Conservation (phyloP, 2,329 filamentous ascomycete genomes). For the Colletotrichum sp. region DNA sequence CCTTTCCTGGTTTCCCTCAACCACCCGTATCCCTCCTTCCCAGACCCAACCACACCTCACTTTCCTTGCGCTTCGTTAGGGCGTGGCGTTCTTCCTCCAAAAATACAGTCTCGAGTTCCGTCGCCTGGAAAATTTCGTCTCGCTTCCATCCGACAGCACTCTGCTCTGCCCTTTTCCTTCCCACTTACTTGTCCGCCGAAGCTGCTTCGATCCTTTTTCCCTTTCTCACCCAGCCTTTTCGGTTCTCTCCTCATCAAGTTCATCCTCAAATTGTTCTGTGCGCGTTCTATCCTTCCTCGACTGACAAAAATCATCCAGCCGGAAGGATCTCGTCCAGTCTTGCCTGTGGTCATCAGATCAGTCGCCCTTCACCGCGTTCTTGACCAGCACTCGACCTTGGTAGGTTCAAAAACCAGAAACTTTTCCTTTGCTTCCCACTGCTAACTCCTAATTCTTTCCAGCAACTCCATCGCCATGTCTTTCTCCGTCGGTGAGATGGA, state of each 20-base stretch:
- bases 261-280: background rate
- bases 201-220: background rate
- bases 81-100: background rate
- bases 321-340: background rate
- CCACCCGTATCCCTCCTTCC: background rate
- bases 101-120: background rate
- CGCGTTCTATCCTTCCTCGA: background rate
- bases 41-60: background rate
- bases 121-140: fast-evolving
- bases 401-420: background rate
- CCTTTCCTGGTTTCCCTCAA: background rate
- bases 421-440: background rate
- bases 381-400: background rate
- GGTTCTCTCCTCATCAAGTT: background rate
- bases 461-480: background rate
- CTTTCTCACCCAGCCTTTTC: background rate
- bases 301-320: background rate
- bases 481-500: slow-evolving; percentile 27
- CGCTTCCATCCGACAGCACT: background rate
- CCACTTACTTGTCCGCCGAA: background rate
- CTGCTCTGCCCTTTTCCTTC: background rate
- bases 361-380: background rate
- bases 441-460: background rate
- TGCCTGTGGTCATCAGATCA: background rate
- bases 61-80: background rate